phyloP scores from a whole-genome alignment of 2,329 filamentous ascomycete species.

The Penicillium sp. region DNA sequence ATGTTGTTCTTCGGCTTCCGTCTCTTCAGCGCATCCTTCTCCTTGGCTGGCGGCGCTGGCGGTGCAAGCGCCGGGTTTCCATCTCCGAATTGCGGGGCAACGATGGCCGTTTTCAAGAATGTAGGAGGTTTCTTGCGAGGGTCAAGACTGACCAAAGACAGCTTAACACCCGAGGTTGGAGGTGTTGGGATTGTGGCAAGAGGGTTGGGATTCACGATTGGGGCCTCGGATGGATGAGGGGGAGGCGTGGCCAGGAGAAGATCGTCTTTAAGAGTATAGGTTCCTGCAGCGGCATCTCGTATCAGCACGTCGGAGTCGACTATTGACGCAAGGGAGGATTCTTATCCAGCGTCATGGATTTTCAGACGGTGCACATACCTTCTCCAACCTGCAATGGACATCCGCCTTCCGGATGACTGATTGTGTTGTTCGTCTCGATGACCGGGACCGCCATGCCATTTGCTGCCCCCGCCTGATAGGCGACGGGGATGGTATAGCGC shows the following conservation, averaged over 20 bases:
- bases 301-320: conserved; percentile 15
- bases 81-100: conserved; percentile 71
- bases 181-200: conserved; percentile 78
- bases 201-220: conserved; percentile 81
- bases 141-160: conserved; percentile 72
- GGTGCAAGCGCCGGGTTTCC: conserved; percentile 68
- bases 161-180: conserved; percentile 76
- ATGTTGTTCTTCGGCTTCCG: conserved; percentile 98
- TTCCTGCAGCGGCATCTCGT: conserved; percentile 53
- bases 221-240: conserved; percentile 90
- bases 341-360: background rate
- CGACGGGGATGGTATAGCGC: conserved; percentile 70
- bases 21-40: conserved; percentile 65
- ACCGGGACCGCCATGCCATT: conserved; percentile 66
- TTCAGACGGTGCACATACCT: conserved; percentile 52
- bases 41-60: conserved; percentile 57
- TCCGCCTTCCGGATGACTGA: conserved; percentile 76
- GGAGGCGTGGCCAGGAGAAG: conserved; percentile 89
- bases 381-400: conserved; percentile 91
- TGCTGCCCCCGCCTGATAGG: conserved; percentile 67
- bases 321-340: background rate
- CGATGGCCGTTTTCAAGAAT: conserved; percentile 41
- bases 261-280: conserved; percentile 86
- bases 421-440: conserved; percentile 89
- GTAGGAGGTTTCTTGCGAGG: conserved; percentile 48